Evolutionary conservation across 1,284 basidiomycete genomes (phyloP).

Genomic region (Ceratobasidium sp.): DNA sequence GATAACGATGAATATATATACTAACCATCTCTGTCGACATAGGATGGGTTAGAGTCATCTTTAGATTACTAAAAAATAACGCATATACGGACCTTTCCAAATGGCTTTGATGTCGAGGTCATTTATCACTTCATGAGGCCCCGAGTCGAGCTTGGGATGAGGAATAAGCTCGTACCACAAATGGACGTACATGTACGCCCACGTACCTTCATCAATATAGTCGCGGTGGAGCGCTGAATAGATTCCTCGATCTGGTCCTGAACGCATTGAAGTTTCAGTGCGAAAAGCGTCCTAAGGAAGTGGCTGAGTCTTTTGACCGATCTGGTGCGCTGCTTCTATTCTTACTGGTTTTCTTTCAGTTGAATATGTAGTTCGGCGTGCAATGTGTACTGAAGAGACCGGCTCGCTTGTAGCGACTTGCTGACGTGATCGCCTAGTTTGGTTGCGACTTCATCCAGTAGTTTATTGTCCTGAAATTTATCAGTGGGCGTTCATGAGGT

Average conservation of each 20-base stretch:
- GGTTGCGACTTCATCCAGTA: conserved; percentile 12
- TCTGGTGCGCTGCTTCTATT: background rate
- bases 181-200: background rate
- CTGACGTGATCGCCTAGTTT: conserved; percentile 22
- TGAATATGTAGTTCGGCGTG: conserved; percentile 21
- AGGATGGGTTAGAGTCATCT: background rate
- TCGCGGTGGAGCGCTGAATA: conserved; percentile 19
- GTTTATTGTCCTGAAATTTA: background rate
- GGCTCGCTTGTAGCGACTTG: conserved; percentile 10
- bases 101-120: conserved; percentile 30
- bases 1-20: background rate
- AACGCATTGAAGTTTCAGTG: conserved; percentile 15
- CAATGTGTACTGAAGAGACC: conserved; percentile 22
- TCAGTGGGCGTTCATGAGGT: background rate
- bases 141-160: conserved; percentile 6
- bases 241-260: conserved; percentile 15
- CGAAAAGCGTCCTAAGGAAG: conserved; percentile 10
- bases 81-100: conserved; percentile 33
- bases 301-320: background rate
- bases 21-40: conserved; percentile 19
- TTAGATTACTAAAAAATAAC: background rate
- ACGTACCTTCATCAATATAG: conserved; percentile 18
- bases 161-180: background rate
- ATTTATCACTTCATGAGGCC: conserved; percentile 31
- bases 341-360: conserved; percentile 33